Percentiles rank a stretch among this genome's conserved stretches.
phyloP scores from a whole-genome alignment of 441 rosid species.

The Bocquillonia castaneifolia region DNA sequence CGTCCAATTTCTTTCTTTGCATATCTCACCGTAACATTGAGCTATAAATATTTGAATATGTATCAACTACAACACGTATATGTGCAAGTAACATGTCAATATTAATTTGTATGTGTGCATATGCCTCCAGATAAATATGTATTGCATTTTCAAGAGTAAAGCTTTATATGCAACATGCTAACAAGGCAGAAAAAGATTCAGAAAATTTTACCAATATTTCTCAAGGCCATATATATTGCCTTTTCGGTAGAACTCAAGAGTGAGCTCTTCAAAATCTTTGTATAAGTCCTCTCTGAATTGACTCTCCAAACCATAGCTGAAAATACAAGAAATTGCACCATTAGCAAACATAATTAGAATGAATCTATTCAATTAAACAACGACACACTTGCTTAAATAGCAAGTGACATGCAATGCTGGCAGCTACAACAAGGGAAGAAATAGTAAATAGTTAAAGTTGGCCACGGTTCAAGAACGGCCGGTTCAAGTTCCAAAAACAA shows the following conservation, averaged over 20 bases:
- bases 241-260: constrained; percentile 70
- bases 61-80: neutral
- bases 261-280: constrained; percentile 75
- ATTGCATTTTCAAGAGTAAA: neutral
- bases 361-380: neutral
- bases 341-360: neutral
- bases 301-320: constrained; percentile 93
- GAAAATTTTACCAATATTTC: constrained; percentile 71
- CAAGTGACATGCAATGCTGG: neutral
- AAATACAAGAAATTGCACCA: constrained; percentile 12
- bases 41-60: neutral
- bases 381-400: neutral
- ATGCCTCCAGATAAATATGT: constrained; percentile 1
- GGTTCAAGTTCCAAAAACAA: too few species aligned
- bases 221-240: constrained; percentile 92
- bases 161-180: constrained; percentile 3
- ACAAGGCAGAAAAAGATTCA: neutral
- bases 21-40: neutral
- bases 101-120: neutral
- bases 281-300: constrained; percentile 64
- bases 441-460: too few species aligned
- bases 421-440: neutral
- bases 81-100: neutral
- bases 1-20: neutral
- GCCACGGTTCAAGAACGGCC: too few species aligned